Evolutionary conservation across 2,329 filamentous ascomycete genomes (phyloP), one percentile per base, ranked within the genome.

Genomic region (Thelonectria rubi): DNA sequence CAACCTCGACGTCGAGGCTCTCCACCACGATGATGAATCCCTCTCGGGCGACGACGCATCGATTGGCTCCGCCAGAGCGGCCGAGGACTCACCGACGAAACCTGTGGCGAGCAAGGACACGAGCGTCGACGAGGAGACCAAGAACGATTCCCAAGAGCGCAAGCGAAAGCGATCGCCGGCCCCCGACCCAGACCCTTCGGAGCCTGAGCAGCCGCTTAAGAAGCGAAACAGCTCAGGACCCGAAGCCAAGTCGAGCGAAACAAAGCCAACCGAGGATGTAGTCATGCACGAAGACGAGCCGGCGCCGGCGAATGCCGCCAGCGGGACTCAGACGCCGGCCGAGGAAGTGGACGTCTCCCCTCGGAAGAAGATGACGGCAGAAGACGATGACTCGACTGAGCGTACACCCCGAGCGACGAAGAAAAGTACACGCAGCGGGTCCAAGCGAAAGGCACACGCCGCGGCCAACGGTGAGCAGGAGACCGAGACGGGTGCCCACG

Each of bases 221-320:
- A 88, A 88, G 73, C 82, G 85, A 60, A 80, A 80, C n/a, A 81
- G 79, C 21, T 84, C 84, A 8, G 76, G 82, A 3, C 72, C 74
- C 17, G 80, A 77, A 14, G 69, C 74, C 21, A 80, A 78, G 18
- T 75, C 74, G 42, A 78, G 78, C 17, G 70, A 71, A 9, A 40
- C 40, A 4, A 62, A 61, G 20, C 63, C 63, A 32, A 68, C 69
- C 3, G 72, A 77, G 30, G 74, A 76, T 34, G 71, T 72, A 12
- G 65, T 73, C 21, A 72, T 76, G 55, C 70, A 64, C 30, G 73
- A 76, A 30, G 78, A 80, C 55, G 78, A 78, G 50, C 78, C 70
- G 70, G 67, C 60, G 55, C 73, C 65, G 52, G 75, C 72, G 32
- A 75, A 76, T 54, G 73, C 68, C 21, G 75, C 74, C 58, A 79